Evolutionary conservation across 768 basidiomycete species (phyloP).

Genomic region (Russula olivacea): DNA sequence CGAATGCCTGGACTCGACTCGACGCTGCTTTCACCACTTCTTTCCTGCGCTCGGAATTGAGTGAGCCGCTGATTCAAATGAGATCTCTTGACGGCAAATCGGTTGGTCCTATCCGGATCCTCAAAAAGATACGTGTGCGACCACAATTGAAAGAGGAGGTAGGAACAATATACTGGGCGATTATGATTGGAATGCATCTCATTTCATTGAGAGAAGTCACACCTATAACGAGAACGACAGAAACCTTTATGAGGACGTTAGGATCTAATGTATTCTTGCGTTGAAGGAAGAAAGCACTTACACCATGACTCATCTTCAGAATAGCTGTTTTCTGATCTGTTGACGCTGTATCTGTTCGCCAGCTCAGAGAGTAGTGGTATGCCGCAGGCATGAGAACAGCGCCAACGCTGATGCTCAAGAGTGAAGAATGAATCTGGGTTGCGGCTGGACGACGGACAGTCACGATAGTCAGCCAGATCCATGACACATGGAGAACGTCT

Average conservation of each 20-base stretch:
- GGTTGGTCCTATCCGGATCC: constrained; percentile 29
- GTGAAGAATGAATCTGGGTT: constrained; percentile 65
- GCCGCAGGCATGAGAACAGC: constrained; percentile 75
- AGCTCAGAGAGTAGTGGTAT: constrained; percentile 58
- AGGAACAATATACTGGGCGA: constrained; percentile 60
- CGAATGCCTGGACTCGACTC: constrained; percentile 4
- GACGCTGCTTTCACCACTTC: constrained; percentile 1
- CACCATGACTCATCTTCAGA: constrained; percentile 71
- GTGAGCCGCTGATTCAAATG: constrained; percentile 2
- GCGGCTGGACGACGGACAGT: constrained; percentile 41
- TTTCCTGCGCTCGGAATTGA: constrained; percentile 8
- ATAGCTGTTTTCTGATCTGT: constrained; percentile 43
- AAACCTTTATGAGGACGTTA: constrained; percentile 41
- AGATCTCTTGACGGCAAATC: constrained; percentile 12
- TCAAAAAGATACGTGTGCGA: constrained; percentile 72
- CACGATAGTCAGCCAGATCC: background rate
- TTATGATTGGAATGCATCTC: background rate
- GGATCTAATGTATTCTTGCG: background rate
- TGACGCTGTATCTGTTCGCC: constrained; percentile 20
- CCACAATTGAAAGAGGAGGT: constrained; percentile 73
- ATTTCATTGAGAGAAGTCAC: background rate
- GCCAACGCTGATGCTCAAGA: constrained; percentile 70
- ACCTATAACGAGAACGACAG: constrained; percentile 76
- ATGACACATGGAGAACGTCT: constrained; percentile 25
- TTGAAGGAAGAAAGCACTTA: constrained; percentile 33